Percentiles rank a stretch among this genome's conserved stretches.
Evolutionary conservation across 129 eudicot species (phyloP).

Genomic region (Flaveria robusta): DNA sequence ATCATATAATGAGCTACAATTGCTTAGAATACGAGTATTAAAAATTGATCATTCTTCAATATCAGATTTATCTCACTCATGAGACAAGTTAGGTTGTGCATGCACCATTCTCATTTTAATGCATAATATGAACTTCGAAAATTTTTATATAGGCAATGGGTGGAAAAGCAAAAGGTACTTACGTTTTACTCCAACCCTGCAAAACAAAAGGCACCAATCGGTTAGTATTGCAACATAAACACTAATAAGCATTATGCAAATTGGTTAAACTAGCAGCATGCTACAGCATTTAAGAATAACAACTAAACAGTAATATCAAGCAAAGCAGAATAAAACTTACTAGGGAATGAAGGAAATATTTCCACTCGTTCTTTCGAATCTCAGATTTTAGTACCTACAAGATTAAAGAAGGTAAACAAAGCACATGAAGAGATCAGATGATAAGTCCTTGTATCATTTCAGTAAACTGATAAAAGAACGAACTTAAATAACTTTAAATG

Average conservation of each 20-base stretch:
- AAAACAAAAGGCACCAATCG: slow-evolving; percentile 28
- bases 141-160: slow-evolving; percentile 10
- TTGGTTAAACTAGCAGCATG: too few relatives aligned
- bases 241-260: background rate
- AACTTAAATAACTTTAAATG: background rate
- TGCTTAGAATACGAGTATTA: background rate
- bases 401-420: slow-evolving; percentile 18
- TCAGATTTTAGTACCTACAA: slow-evolving; percentile 82
- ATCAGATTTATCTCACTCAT: background rate
- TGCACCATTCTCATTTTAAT: slow-evolving; percentile 1
- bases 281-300: too few relatives aligned
- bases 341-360: slow-evolving; percentile 82
- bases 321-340: slow-evolving; percentile 52
- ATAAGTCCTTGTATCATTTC: slow-evolving; percentile 12
- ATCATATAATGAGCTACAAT: background rate
- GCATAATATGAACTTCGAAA: slow-evolving; percentile 10
- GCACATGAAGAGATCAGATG: slow-evolving; percentile 22
- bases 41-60: background rate
- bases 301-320: background rate
- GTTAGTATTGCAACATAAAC: slow-evolving; percentile 16
- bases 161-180: slow-evolving; percentile 37
- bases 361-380: slow-evolving; percentile 60
- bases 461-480: slow-evolving; percentile 15
- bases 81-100: background rate
- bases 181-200: slow-evolving; percentile 99